Evolutionary conservation across 2,329 filamentous ascomycete species (phyloP), one percentile per base, ranked within the genome.

Genomic region (Diplodia intermedia): DNA sequence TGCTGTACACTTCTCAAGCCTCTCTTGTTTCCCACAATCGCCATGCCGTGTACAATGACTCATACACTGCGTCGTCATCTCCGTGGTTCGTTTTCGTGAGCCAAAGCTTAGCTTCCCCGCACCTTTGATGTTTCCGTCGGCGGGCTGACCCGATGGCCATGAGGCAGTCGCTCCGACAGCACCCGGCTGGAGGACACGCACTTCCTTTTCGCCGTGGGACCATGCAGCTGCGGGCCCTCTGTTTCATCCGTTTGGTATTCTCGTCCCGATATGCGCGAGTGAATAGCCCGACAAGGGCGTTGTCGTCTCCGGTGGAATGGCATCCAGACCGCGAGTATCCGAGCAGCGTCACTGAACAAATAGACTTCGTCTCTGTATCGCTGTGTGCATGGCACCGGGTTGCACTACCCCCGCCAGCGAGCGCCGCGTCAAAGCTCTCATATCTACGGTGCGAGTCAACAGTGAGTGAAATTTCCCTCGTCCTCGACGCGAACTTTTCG

Each of bases 11-110:
- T 15, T 9, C 12, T n/a, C 9, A 7, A 7, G 26, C 11, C 4
- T 15, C 18, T 6, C 12, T 11, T 31, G 7, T 36, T 9, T 26
- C 18, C 26, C 47, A 11, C 38, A 20, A 29, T 20, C 29, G 11
- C 26, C 23, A 33, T 61, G 20, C 3, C 20, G 26, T 33, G 31
- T n/a, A 14, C 31, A 36, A 36, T 52, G 31, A 52, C 43, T 62
- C 43, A 50, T n/a, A 15, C 20, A 7, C 29, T 14, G 11, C 15
- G n/a, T 8, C 5, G 12, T n/a, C 53, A 7, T 61, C 52, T 23
- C 18, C 57, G 43, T 62, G 29, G n/a, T 14, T 15, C n/a, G 2
- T 50, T 38, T 50, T 50, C 53, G 53, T 55, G 43, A 33, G 43
- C 20, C 23, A 8, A 36, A 23, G 12, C 23, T 26, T 26, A 36